Evolutionary conservation across 257 asterid species (phyloP).

Genomic region (Nicotiana tabacum): DNA sequence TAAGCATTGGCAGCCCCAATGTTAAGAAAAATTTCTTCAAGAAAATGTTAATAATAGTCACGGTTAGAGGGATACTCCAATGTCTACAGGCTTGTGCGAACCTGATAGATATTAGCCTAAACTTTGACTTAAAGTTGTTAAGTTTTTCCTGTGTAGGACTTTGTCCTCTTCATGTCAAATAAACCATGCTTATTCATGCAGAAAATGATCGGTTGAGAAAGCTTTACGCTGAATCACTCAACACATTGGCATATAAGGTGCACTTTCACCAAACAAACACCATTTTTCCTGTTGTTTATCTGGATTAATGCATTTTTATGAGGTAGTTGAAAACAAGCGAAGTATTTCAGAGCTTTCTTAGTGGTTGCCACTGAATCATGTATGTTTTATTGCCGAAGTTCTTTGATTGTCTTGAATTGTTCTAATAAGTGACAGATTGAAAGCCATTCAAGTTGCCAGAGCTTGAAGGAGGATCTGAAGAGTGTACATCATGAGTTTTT

Average conservation of each 20-base stretch:
- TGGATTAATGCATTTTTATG: background rate
- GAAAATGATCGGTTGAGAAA: conserved; percentile 34
- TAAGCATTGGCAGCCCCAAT: background rate
- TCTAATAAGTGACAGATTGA: conserved; percentile 25
- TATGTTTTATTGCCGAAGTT: background rate
- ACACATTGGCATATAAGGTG: conserved; percentile 28
- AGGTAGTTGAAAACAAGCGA: background rate
- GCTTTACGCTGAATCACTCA: conserved; percentile 18
- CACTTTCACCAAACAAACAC: background rate
- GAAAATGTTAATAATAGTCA: background rate
- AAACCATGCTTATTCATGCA: conserved; percentile 5
- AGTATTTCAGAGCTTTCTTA: background rate
- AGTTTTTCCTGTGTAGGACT: background rate
- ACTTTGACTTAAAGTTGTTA: background rate
- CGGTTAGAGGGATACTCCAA: background rate
- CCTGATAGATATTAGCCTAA: background rate
- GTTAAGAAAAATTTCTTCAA: background rate
- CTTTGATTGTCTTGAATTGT: background rate
- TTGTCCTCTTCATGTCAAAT: background rate
- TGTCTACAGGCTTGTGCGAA: background rate
- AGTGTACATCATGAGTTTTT: conserved; percentile 18
- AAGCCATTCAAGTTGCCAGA: conserved; percentile 22
- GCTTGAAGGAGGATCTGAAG: conserved; percentile 34
- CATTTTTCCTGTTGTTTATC: background rate
- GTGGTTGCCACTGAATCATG: background rate